A percentile compares a stretch with the other conserved stretches of the same genome.
Evolutionary conservation across 2,329 filamentous ascomycete species (phyloP).

Genomic region (Ophiocordyceps sinensis): DNA sequence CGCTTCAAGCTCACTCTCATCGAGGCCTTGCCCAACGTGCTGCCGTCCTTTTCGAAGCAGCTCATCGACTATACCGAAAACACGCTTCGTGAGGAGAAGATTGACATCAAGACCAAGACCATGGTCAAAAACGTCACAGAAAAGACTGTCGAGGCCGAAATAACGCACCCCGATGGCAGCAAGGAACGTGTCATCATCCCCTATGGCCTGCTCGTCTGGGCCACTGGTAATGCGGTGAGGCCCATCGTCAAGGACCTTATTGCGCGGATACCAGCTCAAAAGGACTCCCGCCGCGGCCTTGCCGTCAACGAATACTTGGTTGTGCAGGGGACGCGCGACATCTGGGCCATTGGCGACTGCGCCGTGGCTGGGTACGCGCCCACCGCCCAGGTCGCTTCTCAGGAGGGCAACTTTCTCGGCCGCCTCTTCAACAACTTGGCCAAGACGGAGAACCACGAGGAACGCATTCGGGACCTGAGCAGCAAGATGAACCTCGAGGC

Average conservation of each 20-base stretch:
- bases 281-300: conserved; percentile 85
- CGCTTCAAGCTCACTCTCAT: conserved; percentile 97
- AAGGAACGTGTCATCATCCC: conserved; percentile 73
- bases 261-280: conserved; percentile 81
- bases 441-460: conserved; percentile 74
- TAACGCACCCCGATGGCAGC: conserved; percentile 65
- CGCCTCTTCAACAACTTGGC: conserved; percentile 98
- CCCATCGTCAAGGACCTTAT: conserved; percentile 86
- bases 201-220: conserved; percentile 95
- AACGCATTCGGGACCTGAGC: conserved; percentile 56
- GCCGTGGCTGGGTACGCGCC: conserved; percentile 95
- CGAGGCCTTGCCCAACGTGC: conserved; percentile 88
- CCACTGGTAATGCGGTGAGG: conserved; percentile 88
- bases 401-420: conserved; percentile 91
- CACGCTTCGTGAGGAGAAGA: conserved; percentile 97
- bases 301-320: conserved; percentile 98
- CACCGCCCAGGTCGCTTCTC: conserved; percentile 88
- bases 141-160: conserved; percentile 83
- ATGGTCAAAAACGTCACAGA: conserved; percentile 97
- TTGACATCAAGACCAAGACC: conserved; percentile 94
- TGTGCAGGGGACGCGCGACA: conserved; percentile 89
- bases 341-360: conserved; percentile 97
- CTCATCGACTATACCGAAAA: conserved; percentile 98
- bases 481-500: conserved; percentile 44
- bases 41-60: conserved; percentile 98